phyloP scores from a whole-genome alignment of 108 stramenopile genomes.

The Nannochloropsis salina region DNA sequence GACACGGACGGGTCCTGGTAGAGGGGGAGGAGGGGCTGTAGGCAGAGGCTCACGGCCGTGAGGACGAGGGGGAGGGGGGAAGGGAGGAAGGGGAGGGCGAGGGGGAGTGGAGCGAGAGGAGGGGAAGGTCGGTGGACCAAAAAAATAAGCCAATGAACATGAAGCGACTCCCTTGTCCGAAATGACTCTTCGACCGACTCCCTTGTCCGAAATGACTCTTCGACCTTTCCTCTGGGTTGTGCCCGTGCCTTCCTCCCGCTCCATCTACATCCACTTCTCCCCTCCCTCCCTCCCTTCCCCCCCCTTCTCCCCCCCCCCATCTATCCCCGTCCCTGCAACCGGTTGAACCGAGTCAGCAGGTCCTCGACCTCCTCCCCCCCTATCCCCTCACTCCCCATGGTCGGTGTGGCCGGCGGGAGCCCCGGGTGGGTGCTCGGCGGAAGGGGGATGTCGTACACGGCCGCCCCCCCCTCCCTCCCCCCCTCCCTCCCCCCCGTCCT shows the following conservation, averaged over 20 bases:
- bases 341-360: background rate
- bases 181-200: too few relatives aligned
- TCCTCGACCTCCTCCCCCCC: background rate
- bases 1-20: constrained; percentile 45
- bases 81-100: background rate
- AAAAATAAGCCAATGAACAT: background rate
- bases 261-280: too few relatives aligned
- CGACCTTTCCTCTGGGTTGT: too few relatives aligned
- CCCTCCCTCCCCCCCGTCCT: background rate
- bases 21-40: background rate
- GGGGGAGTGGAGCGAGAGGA: background rate
- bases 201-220: too few relatives aligned
- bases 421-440: background rate
- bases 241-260: too few relatives aligned
- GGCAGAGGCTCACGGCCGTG: too few relatives aligned
- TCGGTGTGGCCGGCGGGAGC: background rate
- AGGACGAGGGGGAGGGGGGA: background rate
- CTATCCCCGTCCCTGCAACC: background rate
- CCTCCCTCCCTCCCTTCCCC: too few relatives aligned
- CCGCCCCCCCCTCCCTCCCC: background rate
- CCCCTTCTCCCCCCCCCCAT: background rate
- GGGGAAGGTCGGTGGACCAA: background rate
- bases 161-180: too few relatives aligned
- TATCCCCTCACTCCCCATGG: background rate
- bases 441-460: background rate